Evolutionary conservation across 352 stramenopile genomes (phyloP).

Genomic region (Globisporangium camurandrum): DNA sequence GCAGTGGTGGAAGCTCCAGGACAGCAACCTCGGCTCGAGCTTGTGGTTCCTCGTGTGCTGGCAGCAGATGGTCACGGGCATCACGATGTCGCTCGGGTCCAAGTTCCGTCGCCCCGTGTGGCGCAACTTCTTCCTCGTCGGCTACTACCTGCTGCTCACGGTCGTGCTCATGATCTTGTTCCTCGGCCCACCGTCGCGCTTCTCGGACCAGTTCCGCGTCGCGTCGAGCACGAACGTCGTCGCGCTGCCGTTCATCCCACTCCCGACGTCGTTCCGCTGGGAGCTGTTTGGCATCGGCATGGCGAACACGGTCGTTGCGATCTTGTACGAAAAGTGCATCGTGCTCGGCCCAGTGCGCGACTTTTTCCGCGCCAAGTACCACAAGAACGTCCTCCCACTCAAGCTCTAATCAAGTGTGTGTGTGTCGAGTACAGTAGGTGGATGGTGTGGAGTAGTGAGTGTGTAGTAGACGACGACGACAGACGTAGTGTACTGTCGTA

Average conservation of each 20-base stretch:
- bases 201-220: conserved; percentile 64
- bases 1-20: conserved; percentile 67
- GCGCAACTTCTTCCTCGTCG: conserved; percentile 57
- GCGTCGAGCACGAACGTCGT: conserved; percentile 72
- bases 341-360: conserved; percentile 59
- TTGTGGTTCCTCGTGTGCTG: conserved; percentile 60
- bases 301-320: conserved; percentile 39
- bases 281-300: conserved; percentile 52
- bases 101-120: conserved; percentile 58
- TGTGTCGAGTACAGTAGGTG: not conserved
- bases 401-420: conserved; percentile 35
- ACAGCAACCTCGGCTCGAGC: conserved; percentile 53
- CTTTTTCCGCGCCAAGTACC: conserved; percentile 55
- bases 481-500: too few species aligned
- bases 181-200: conserved; percentile 41
- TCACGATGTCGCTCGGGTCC: conserved; percentile 53
- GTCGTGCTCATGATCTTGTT: conserved; percentile 49
- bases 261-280: conserved; percentile 52
- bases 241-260: conserved; percentile 54
- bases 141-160: conserved; percentile 50
- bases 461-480: too few species aligned
- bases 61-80: conserved; percentile 59
- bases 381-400: conserved; percentile 52
- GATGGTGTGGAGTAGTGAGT: too few species aligned
- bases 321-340: conserved; percentile 60